Base-by-base conservation (phyloP, 495 filamentous ascomycete genomes). In the Pseudomonodictys pantanalensis region DNA sequence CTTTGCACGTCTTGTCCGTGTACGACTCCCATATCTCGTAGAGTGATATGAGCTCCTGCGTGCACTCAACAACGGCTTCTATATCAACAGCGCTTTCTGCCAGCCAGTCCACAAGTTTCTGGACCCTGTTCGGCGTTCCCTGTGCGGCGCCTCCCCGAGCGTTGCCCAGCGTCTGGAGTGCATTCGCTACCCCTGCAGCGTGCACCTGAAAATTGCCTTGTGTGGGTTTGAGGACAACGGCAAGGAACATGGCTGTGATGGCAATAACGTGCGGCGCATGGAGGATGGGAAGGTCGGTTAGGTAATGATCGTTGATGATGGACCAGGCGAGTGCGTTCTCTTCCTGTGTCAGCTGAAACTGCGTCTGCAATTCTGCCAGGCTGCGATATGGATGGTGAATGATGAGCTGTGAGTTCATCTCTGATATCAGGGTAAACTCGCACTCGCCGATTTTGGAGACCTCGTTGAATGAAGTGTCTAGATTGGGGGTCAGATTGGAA, bases 321-420 rank as follows among this genome's bases (percentile, higher is more conserved):
- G 84, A 88, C 82, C 87, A 89, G 35, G 91, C 88, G 15, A 92
- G 81, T 42, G 80, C 79, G 41, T 79, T 76, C 69, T 98, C 95
- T 55, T 97, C 95, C 44, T 80, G 81, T 46, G 79, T 83, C 18
- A 98, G 79, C 22, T 74, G 73, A 54, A 97, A 83, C 23, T 84
- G 81, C 47, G 74, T 71, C 65, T 89, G 86, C 28, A 97, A 79
- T 47, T 85, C 83, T 29, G 81, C 82, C 52, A 98, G 77, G 43
- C 86, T 92, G 44, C 92, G 89, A 72, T 98, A 98, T n/a, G 93
- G 93, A 70, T 97, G 92, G 71, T 97, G 92, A 12, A 96, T 77
- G 70, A 98, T 97, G 59, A 98, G 81, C 54, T 96, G 91, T 3
- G 90, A 93, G 72, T 84, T 88, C 86, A 98, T 89, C 71, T 96